These are phyloP conservation scores for Chalara sp. DNA, from an alignment of 2,329 filamentous ascomycete species.

Conservation along the genomic window DNA sequence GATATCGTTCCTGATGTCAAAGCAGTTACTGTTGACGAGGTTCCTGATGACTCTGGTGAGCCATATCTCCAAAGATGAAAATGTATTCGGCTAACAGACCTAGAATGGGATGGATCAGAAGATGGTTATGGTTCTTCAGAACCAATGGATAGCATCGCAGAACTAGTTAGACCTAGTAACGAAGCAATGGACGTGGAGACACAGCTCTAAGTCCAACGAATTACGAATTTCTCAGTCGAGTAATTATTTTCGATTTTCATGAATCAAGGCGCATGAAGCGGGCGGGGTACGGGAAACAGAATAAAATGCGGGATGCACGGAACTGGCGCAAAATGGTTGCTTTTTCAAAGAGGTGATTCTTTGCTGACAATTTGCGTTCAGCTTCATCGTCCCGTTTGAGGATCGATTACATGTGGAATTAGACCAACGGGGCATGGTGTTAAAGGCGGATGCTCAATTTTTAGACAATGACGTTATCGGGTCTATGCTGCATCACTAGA, in stretches of 20 bases:
- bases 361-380: no score
- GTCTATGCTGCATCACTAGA: no score
- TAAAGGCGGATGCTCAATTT: no score
- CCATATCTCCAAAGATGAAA: not conserved
- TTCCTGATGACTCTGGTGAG: slow-evolving; percentile 32
- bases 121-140: slow-evolving; percentile 43
- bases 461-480: no score
- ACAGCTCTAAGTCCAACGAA: slow-evolving; percentile 3
- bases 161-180: no score
- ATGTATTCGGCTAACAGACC: slow-evolving; percentile 1
- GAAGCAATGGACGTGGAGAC: not conserved
- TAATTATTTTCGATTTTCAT: not conserved
- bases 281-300: not conserved
- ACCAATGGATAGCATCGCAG: slow-evolving; percentile 41
- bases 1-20: slow-evolving; percentile 22
- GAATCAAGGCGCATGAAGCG: not conserved
- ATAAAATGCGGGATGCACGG: slow-evolving; percentile 1
- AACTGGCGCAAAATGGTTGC: not conserved
- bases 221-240: slow-evolving; percentile 1
- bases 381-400: no score
- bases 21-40: slow-evolving; percentile 28
- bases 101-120: slow-evolving; percentile 28
- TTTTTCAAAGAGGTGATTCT: no score
- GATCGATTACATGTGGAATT: no score
- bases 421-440: no score